Base-by-base conservation (phyloP, 805 yeast genomes). In the Saccharomycopsis guyanensis region DNA sequence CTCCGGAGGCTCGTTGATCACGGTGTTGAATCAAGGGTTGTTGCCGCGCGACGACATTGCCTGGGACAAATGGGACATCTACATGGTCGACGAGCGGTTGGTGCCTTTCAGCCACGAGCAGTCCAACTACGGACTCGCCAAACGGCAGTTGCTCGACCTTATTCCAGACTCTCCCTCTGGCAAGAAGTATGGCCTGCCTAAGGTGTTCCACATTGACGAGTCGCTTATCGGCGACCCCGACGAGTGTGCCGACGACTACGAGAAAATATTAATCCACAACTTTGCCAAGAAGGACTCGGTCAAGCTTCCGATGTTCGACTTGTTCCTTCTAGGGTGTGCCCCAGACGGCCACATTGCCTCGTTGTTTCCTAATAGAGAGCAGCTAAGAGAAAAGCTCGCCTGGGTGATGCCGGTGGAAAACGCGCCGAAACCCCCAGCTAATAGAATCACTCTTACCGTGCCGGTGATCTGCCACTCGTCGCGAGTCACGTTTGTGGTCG, bases 321-420 rank as follows among this genome's bases (percentile, higher is more conserved):
- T 93, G 45, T 75, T 93, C 52, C 69, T 93, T 54, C 71, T 93
- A 49, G 98, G 98, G 22, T 91, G 97, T 71, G 98, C 98, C 0
- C 97, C 97, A 2, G 98, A 91, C 64, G 98, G 98, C 19, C 98
- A 91, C 64, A 86, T 87, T 59, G 96, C 96, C 43, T 87, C 95
- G n/a, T 73, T 91, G 46, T 91, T 91, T 71, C 98, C 98, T 19
- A 82, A 83, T 60, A 93, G 86, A 59, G 93, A 86, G 55, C 82
- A 85, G 46, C 69, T 91, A 54, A 75, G 97, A 59, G 98, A 91
- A 63, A 76, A 82, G 52, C 74, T 83, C 55, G 97, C 97, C 1
- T 91, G 97, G 97, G 89, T 89, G 53, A 84, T 86, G 22, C 95
- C 97, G 1, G 94, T 91, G 5, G 82, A 78, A 53, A 83, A 87